Percentiles rank a stretch among this genome's conserved stretches.
phyloP scores from a whole-genome alignment of 768 basidiomycete species.

The Rhizopogon vulgaris region DNA sequence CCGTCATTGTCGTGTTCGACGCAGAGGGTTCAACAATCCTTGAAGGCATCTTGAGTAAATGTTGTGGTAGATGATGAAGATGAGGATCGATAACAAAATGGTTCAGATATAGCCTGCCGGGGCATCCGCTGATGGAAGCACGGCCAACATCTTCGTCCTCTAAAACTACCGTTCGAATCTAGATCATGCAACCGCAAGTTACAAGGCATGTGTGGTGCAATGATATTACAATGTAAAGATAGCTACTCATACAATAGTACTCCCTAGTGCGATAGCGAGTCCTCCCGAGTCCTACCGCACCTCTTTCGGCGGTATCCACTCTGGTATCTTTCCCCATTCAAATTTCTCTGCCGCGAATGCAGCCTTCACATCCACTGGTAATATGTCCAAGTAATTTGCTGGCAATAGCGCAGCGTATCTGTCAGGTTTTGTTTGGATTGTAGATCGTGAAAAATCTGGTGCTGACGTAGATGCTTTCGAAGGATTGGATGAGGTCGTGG shows the following conservation, averaged over 20 bases:
- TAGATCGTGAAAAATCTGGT: conserved; percentile 33
- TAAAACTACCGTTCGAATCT: conserved; percentile 11
- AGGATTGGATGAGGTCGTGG: conserved; percentile 13
- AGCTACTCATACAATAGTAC: background rate
- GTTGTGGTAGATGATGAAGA: conserved; percentile 12
- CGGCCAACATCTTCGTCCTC: background rate
- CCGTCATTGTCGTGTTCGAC: conserved; percentile 7
- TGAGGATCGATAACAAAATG: background rate
- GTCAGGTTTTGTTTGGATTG: conserved; percentile 36
- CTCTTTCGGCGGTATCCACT: conserved; percentile 66
- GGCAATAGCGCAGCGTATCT: conserved; percentile 56
- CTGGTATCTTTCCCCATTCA: conserved; percentile 65
- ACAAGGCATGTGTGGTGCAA: background rate
- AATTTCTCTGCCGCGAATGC: conserved; percentile 56
- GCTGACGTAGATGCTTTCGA: conserved; percentile 13
- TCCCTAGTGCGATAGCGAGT: background rate
- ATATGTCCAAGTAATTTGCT: conserved; percentile 45
- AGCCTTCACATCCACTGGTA: conserved; percentile 45
- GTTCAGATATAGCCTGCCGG: background rate
- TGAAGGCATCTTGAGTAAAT: conserved; percentile 13
- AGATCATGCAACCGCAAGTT: conserved; percentile 1
- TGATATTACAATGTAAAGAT: background rate
- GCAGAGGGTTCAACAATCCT: conserved; percentile 8
- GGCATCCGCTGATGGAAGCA: background rate
- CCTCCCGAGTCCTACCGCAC: conserved; percentile 40